Percentiles rank a stretch among this genome's conserved stretches.
Evolutionary conservation across 139 green algal species (phyloP).

Genomic region (Tetraselmis striata): DNA sequence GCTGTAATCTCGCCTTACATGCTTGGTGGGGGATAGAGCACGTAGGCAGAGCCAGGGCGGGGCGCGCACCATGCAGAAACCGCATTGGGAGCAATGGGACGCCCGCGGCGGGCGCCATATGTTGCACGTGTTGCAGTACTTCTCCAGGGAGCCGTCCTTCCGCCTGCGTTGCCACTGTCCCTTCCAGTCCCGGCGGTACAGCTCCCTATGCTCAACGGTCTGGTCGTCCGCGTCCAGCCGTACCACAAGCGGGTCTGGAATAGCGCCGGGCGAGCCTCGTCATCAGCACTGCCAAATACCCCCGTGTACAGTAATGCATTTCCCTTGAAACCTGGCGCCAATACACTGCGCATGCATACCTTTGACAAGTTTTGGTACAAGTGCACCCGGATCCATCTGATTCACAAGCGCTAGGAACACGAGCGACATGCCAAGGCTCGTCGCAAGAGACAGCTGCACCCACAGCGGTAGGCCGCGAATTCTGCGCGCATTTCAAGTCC

Average conservation of each 20-base stretch:
- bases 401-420: constrained; percentile 15
- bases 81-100: constrained; percentile 60
- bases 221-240: constrained; percentile 9
- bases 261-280: too few relatives aligned
- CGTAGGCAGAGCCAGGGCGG: not conserved
- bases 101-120: constrained; percentile 57
- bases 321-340: too few relatives aligned
- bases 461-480: constrained; percentile 23
- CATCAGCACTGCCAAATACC: too few relatives aligned
- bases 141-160: constrained; percentile 2
- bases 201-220: not conserved
- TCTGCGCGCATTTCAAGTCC: too few relatives aligned
- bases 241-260: constrained; percentile 1
- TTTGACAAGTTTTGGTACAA: constrained; percentile 13
- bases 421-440: constrained; percentile 1
- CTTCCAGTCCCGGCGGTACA: not conserved
- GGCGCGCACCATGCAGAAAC: constrained; percentile 56
- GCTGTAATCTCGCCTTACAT: constrained; percentile 4
- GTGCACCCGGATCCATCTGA: constrained; percentile 20
- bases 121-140: constrained; percentile 66
- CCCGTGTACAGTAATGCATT: too few relatives aligned
- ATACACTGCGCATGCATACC: too few relatives aligned
- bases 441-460: constrained; percentile 17
- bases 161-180: constrained; percentile 7
- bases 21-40: not conserved